phyloP scores from a whole-genome alignment of 306 rosid species.

The Casuarina cunninghamiana region DNA sequence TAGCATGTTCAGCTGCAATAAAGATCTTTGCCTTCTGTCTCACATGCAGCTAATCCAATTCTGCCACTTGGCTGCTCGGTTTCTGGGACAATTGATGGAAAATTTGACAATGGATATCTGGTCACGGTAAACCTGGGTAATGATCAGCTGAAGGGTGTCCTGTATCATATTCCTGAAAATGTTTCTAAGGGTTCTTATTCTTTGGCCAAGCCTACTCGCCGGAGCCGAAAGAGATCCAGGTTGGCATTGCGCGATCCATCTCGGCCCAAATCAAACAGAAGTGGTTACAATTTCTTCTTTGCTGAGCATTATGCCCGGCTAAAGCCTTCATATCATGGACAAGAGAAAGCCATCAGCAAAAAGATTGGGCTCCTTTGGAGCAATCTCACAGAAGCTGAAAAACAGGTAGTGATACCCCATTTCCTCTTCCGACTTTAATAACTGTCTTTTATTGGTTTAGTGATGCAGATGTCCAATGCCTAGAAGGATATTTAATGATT shows the following conservation, averaged over 20 bases:
- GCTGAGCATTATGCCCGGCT: constrained; percentile 73
- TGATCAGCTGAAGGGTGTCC: constrained; percentile 59
- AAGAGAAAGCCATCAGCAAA: constrained; percentile 75
- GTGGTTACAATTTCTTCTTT: constrained; percentile 76
- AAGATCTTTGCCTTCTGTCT: constrained; percentile 23
- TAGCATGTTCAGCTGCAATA: constrained; percentile 16
- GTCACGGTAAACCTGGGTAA: constrained; percentile 60
- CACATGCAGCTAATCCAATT: constrained; percentile 41
- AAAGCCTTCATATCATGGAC: constrained; percentile 59
- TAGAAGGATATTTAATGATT: not conserved
- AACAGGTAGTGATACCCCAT: constrained; percentile 48
- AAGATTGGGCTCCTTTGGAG: constrained; percentile 68
- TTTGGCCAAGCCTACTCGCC: constrained; percentile 31
- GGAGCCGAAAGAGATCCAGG: constrained; percentile 53
- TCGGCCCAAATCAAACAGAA: constrained; percentile 74
- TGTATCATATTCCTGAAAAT: constrained; percentile 60
- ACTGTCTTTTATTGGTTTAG: not conserved
- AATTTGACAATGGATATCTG: constrained; percentile 71
- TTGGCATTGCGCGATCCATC: constrained; percentile 58
- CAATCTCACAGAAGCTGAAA: constrained; percentile 75
- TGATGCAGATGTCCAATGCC: not conserved
- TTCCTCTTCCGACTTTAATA: not conserved
- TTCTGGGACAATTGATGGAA: constrained; percentile 64
- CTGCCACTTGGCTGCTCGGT: constrained; percentile 46
- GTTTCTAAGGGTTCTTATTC: constrained; percentile 35